phyloP scores from a whole-genome alignment of 1,284 basidiomycete species.

The Boletellus dicymbophilus region DNA sequence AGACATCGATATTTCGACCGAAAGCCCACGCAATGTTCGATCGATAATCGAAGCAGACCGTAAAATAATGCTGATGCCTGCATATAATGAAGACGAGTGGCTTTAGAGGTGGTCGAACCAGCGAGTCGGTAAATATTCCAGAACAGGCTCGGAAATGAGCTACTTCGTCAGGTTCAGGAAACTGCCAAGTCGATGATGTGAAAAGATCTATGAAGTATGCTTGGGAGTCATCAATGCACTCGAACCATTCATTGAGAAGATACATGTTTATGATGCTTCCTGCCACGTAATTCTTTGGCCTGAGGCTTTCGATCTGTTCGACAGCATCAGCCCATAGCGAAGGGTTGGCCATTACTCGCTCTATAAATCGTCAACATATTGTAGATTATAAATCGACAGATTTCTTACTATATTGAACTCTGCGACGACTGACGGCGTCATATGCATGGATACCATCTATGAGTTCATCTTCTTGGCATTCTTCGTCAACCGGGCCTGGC shows the following conservation, averaged over 20 bases:
- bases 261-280: slow-evolving; percentile 13
- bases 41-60: slow-evolving; percentile 7
- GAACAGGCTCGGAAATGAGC: not conserved
- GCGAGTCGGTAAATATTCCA: not conserved
- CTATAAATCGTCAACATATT: no score
- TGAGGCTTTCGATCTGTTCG: slow-evolving; percentile 4
- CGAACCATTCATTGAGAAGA: not conserved
- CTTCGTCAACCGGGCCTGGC: no score
- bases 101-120: not conserved
- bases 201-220: slow-evolving; percentile 10
- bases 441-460: not conserved
- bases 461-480: no score
- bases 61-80: slow-evolving; percentile 11
- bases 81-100: slow-evolving; percentile 9
- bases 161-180: not conserved
- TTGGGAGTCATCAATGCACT: not conserved
- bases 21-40: slow-evolving; percentile 5
- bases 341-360: not conserved
- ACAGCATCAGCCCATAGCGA: slow-evolving; percentile 8
- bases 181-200: not conserved
- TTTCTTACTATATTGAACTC: not conserved
- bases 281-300: not conserved
- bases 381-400: no score
- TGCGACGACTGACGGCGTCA: not conserved
- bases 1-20: not conserved